Conservation (phyloP, 306 rosid species). For the Astragalus glycyphyllos region DNA sequence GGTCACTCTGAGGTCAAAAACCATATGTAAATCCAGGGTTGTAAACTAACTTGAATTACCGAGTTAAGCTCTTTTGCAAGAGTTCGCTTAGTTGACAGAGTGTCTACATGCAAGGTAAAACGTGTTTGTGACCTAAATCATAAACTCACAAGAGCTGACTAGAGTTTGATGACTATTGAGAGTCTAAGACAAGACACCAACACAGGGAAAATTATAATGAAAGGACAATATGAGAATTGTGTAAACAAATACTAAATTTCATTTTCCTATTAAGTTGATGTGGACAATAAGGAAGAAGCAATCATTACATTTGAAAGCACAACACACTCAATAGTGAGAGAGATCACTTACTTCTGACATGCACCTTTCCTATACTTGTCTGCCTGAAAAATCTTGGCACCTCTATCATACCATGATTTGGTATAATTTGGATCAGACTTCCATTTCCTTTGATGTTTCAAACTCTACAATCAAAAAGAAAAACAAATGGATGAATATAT, state of each 20-base stretch:
- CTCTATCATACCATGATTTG: conserved; percentile 39
- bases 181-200: background rate
- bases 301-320: background rate
- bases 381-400: conserved; percentile 40
- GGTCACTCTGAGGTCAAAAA: background rate
- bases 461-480: conserved; percentile 30
- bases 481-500: background rate
- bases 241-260: background rate
- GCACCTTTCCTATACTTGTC: conserved; percentile 42
- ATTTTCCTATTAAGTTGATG: conserved; percentile 3
- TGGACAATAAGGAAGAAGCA: background rate
- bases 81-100: background rate
- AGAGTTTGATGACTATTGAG: conserved; percentile 4
- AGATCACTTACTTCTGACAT: conserved; percentile 39
- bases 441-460: conserved; percentile 48
- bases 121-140: background rate
- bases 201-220: background rate
- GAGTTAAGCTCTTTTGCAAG: background rate
- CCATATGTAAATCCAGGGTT: background rate
- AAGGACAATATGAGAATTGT: background rate
- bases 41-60: background rate
- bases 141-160: background rate
- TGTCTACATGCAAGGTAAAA: conserved; percentile 2
- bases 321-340: background rate
- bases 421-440: conserved; percentile 41